Base-by-base conservation (phyloP, 2,329 filamentous ascomycete genomes). In the Fusarium brevicatenulatum region DNA sequence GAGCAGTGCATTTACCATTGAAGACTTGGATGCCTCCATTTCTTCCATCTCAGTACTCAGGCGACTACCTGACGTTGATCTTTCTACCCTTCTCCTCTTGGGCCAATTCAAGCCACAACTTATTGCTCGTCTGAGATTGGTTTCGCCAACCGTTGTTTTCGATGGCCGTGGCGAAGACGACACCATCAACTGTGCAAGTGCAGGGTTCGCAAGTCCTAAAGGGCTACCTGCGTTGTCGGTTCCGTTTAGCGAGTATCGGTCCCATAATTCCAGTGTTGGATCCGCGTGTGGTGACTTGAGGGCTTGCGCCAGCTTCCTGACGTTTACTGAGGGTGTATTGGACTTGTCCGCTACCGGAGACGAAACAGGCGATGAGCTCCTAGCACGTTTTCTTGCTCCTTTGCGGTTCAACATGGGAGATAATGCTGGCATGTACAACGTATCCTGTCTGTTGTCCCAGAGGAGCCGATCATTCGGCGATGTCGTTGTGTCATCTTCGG, bases 221-320 rank as follows among this genome's bases (percentile, higher is more conserved):
- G 58, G 82, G 74, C 69, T 86, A 81, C 19, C 84, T 79, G 59
- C 82, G 81, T 70, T 86, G 83, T 77, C 85, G 32, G 72, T 68
- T 49, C 58, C 66, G 42, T 78, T 81, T 21, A 90, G 81, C 42
- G 92, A 88, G 78, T 93, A 94, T 58, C 92, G 90, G 75, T 92
- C 93, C 93, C 93, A 95, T 4, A 95, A 82, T 71, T 95, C 92
- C 37, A 91, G 82, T 5, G 92, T 92, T 42, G 93, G 91, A 76
- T 95, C 92, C 37, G 90, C 87, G 71, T 92, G 89, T 18, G 91
- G 91, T 2, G 91, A 92, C 72, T 88, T 91, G 47, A 93, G 81
- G 2, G 89, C 85, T 60, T 87, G 85, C 43, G 88, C 87, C 46
- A 91, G 81, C 70, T 86, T 86, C 76, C 89, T 87, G 43, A 91